Base-by-base conservation (phyloP, 1,284 basidiomycete genomes). In the Cerrena zonata region DNA sequence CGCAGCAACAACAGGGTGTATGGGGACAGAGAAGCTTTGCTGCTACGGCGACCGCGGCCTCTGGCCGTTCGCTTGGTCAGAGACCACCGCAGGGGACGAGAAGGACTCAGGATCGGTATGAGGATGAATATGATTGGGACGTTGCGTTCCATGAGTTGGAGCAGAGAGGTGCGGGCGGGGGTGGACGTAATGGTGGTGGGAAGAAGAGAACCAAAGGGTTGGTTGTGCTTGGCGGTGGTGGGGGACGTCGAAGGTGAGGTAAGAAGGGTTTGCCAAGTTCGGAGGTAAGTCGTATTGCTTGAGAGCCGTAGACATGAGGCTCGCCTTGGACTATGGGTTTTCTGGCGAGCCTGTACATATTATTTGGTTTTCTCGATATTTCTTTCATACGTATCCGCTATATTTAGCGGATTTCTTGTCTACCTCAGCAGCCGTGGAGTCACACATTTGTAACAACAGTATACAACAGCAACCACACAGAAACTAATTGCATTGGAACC, bases 21-120 rank as follows among this genome's bases (percentile, higher is more conserved):
- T 91, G 89, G 88, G 88, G 89, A 10, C 68, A 74, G 24, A 73
- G 84, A 50, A 91, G 86, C 60, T 91, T 91, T 65, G 89, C 87
- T 18, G 84, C 84, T 19, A 82, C 87, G 0, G 68, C 83, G 53
- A 80, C 82, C 60, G 78, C 82, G 5, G 58, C 66, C n/a, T 48
- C 53, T 51, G 48, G 57, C 45, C 53, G 55, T 24, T 56, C 64
- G 45, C 61, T 54, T 50, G 58, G 55, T 4, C 63, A 59, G 46
- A 50, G 56, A 21, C 55, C 60, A 15, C 54, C 59, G 18, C 53
- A 49, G 22, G 50, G 53, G 19, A 45, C 21, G 1, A 43, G 51
- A 27, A 25, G 40, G 22, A 30, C 48, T 15, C 37, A 21, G 53
- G 55, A 51, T 48, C 72, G 72, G 44, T 64, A 62, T 38, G 73